Percentiles rank a stretch among this genome's conserved stretches.
Conservation (phyloP, 352 stramenopile genomes). For the Phytopythium vexans region DNA sequence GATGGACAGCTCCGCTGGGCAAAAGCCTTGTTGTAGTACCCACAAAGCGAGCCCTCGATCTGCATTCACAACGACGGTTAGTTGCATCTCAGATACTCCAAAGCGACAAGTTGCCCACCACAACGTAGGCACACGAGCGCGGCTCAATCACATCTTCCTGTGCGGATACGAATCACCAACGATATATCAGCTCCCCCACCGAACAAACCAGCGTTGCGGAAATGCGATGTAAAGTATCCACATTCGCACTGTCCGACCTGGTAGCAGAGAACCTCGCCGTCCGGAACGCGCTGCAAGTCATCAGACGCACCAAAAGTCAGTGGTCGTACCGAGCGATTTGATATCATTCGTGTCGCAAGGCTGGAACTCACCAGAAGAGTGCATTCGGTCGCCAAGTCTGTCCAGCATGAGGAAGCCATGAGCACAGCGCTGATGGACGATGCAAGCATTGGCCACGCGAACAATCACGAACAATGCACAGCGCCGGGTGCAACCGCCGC, state of each 20-base stretch:
- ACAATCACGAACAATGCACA: slow-evolving; percentile 47
- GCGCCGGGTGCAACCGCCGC: slow-evolving; percentile 27
- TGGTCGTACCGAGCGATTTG: not conserved
- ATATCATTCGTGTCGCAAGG: no score
- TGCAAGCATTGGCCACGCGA: not conserved
- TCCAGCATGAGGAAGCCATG: not conserved
- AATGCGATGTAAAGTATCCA: not conserved
- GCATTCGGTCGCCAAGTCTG: slow-evolving; percentile 62
- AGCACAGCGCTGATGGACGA: not conserved
- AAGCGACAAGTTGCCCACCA: slow-evolving; percentile 21
- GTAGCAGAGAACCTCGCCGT: slow-evolving; percentile 70
- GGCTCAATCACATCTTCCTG: slow-evolving; percentile 46
- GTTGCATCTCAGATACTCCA: not conserved
- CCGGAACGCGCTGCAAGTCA: slow-evolving; percentile 32
- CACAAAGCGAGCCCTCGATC: slow-evolving; percentile 68
- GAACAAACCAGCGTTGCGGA: not conserved
- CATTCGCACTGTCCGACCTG: slow-evolving; percentile 19
- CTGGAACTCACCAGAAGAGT: slow-evolving; percentile 29
- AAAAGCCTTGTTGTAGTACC: slow-evolving; percentile 67
- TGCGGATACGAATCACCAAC: not conserved
- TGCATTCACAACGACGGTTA: slow-evolving; percentile 9
- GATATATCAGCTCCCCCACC: not conserved
- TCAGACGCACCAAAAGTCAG: not conserved
- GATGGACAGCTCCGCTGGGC: slow-evolving; percentile 27
- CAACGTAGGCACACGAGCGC: slow-evolving; percentile 36